Evolutionary conservation across 345 rosid species (phyloP).

Genomic region (Sisymbrium irio): DNA sequence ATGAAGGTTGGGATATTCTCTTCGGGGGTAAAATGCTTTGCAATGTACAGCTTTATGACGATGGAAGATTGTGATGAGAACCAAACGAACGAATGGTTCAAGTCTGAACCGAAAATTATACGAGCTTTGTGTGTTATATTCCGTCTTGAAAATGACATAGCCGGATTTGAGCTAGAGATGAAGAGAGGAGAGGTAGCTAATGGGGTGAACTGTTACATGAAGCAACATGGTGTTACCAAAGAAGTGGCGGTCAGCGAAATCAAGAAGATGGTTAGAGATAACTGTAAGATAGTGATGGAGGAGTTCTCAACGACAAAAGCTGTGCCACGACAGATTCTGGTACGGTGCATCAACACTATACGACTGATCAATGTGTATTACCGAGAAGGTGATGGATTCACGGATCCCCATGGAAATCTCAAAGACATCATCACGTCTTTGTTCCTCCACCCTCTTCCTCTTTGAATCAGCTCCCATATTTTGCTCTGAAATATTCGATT

Average conservation of each 20-base stretch:
- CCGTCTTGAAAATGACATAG: constrained; percentile 8
- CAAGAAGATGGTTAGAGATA: not conserved
- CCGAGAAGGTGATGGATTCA: not conserved
- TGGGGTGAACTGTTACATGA: constrained; percentile 18
- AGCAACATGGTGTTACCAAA: constrained; percentile 12
- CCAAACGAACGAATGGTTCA: not conserved
- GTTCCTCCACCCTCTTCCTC: not conserved
- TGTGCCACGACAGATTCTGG: constrained; percentile 7
- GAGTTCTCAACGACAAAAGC: not conserved
- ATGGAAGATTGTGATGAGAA: constrained; percentile 11
- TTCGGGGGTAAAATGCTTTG: not conserved
- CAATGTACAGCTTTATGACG: not conserved
- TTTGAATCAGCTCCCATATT: no score
- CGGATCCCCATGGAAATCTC: not conserved
- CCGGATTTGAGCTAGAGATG: constrained; percentile 8
- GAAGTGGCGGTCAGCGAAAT: not conserved
- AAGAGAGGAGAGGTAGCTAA: constrained; percentile 23
- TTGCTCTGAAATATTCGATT: no score
- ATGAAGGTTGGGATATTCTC: not conserved
- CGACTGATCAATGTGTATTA: not conserved
- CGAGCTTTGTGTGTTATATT: not conserved
- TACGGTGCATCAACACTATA: not conserved
- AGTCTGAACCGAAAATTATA: not conserved
- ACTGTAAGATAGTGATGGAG: not conserved
- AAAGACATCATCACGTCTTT: not conserved